Evolutionary conservation across 2,329 filamentous ascomycete genomes (phyloP), one percentile per base, ranked within the genome.

Genomic region (Bipolaris victoriae): DNA sequence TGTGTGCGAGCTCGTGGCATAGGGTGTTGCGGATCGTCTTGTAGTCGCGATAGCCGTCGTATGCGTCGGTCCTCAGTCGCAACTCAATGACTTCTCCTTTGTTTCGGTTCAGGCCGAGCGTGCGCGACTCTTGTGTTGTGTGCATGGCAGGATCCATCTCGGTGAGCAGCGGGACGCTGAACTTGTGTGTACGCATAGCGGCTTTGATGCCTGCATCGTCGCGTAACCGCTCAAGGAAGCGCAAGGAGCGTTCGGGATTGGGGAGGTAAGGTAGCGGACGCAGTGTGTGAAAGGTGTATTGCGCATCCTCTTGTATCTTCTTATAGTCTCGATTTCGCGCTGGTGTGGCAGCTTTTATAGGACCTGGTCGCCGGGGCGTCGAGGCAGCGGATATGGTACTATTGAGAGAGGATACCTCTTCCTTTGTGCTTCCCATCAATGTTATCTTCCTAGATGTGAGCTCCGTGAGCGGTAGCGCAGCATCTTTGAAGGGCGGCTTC

Each of bases 1-100:
- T 97, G 77, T 99, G 95, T 64, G 93, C 89, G 16, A 99, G 82
- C 80, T 99, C 95, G 78, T 99, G 95, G 72, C 94, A 98, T 11
- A 99, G 81, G 44, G 95, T 98, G 66, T 90, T 91, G 49, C 95
- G 86, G 47, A 99, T 96, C 0, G 90, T 93, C 67, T 89, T 89
- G 79, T 98, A 99, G 73, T 97, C 92, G 36, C 95, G 82, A 71
- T 97, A 98, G 0, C 95, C 95, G 74, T 97, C 92, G 73, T 95
- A 92, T 2, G 90, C 91, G 78, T 99, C 95, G 1, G 95, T 98
- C n/a, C 95, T 83, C 35, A 99, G 79, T 0, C 95, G 83, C 60
- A 99, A 78, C 81, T 98, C 93, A 55, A 99, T 97, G 1, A 92
- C 91, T 75, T 97, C 90, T 58, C 95, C 95, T 2, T 82, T 78